These are phyloP conservation scores for Flaveria bidentis DNA, from an alignment of 129 eudicot species.

Conservation along the genomic window DNA sequence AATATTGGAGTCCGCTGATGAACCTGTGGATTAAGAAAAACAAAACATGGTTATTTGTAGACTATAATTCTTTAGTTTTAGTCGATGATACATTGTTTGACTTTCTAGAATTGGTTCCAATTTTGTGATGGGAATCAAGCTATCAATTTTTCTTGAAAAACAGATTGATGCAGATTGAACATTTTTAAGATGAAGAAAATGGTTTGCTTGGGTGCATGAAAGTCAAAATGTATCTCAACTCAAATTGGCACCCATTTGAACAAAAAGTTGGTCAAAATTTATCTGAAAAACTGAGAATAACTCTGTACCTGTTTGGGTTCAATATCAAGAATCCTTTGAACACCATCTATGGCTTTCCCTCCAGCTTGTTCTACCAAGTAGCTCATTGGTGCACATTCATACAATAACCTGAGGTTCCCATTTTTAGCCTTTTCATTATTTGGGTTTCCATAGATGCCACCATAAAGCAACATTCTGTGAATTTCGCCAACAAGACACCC, in stretches of 20 bases:
- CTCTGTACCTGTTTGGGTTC: conserved; percentile 62
- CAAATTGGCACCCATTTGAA: neutral
- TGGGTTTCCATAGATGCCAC: conserved; percentile 91
- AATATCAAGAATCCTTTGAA: conserved; percentile 77
- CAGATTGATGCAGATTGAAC: neutral
- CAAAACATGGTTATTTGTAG: conserved; percentile 10
- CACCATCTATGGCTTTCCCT: conserved; percentile 86
- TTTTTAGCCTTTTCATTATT: conserved; percentile 62
- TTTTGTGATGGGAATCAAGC: neutral
- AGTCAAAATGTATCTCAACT: neutral
- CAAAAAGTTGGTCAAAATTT: neutral
- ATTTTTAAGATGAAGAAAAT: conserved; percentile 14
- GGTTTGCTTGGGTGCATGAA: neutral
- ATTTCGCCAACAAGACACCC: conserved; percentile 94
- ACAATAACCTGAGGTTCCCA: conserved; percentile 89
- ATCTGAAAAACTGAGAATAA: conserved; percentile 1
- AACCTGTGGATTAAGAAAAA: conserved; percentile 45
- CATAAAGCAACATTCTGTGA: conserved; percentile 80
- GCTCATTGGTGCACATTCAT: conserved; percentile 99
- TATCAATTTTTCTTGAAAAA: neutral
- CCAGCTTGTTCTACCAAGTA: conserved; percentile 95
- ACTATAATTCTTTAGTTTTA: neutral
- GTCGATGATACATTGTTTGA: conserved; percentile 6
- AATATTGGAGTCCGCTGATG: conserved; percentile 91
- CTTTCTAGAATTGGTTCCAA: neutral